A percentile compares a stretch with the other conserved stretches of the same genome.
phyloP scores from a whole-genome alignment of 2,329 filamentous ascomycete genomes.

The Nemania bipapillata region DNA sequence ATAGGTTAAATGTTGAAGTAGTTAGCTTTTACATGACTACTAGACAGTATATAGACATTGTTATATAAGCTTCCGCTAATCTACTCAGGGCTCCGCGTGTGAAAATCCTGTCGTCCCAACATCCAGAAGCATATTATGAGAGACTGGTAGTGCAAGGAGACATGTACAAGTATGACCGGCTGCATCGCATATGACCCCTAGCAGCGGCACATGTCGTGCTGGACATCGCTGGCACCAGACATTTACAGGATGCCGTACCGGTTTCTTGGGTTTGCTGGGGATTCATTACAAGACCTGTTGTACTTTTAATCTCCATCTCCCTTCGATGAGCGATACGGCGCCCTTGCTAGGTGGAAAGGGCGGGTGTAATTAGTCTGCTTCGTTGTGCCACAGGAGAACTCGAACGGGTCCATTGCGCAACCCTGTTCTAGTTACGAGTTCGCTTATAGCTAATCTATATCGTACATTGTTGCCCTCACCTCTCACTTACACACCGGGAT shows the following conservation, averaged over 20 bases:
- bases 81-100: slow-evolving; percentile 9
- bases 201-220: slow-evolving; percentile 14
- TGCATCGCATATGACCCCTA: slow-evolving; percentile 21
- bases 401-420: slow-evolving; percentile 19
- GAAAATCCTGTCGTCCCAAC: slow-evolving; percentile 11
- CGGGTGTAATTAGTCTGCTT: slow-evolving; percentile 1
- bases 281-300: background rate
- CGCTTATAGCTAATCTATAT: slow-evolving; percentile 13
- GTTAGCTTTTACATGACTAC: too few relatives aligned
- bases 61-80: background rate
- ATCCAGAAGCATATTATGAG: background rate
- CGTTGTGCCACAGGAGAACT: slow-evolving; percentile 8
- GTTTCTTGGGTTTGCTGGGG: slow-evolving; percentile 17
- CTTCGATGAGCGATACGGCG: background rate
- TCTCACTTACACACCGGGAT: background rate
- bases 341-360: background rate
- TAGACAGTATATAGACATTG: too few relatives aligned
- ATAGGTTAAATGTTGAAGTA: too few relatives aligned
- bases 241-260: slow-evolving; percentile 23
- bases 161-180: slow-evolving; percentile 22
- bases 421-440: slow-evolving; percentile 18
- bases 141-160: background rate
- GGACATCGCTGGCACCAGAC: slow-evolving; percentile 13
- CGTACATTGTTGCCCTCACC: background rate
- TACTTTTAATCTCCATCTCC: slow-evolving; percentile 1